Base-by-base conservation (phyloP, 768 basidiomycete genomes). In the Lyophyllum semitale region DNA sequence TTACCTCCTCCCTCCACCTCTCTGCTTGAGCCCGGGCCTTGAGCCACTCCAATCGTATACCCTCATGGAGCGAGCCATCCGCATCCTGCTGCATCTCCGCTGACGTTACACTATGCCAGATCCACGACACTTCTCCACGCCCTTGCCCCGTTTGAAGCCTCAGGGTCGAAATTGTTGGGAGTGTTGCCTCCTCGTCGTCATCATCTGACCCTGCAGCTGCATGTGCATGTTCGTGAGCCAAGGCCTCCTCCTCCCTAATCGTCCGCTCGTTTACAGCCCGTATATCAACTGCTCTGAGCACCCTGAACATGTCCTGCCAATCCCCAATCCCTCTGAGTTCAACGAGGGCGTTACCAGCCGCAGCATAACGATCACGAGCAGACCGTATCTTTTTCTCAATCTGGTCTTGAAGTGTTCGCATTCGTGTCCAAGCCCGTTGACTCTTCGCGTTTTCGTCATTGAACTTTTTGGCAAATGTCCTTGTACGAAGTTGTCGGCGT, bases 1-100 rank as follows among this genome's bases (percentile, higher is more conserved):
- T 26, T 11, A 64, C 57, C 51, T 69, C 68, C 45, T 69, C 68
- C 13, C 27, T 22, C 68, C 66, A 69, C 8, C 61, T 55, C 11
- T 45, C 35, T 4, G 48, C 57, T 7, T 62, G 49, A 4, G 68
- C 66, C 1, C 48, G 53, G 6, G 53, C 22, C 50, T 66, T 68
- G 3, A 56, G n/a, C 58, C 55, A 45, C 11, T 30, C 29, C 29
- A 30, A 30, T 5, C 29, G 29, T 6, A 30, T 30, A 30, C 29
- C 29, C 29, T 30, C 38, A 47, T 56, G 37, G n/a, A 48, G 52
- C 29, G 27, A 48, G 29, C 12, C 15, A 23, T 25, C 22, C 25
- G 37, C 33, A 43, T 27, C 26, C 20, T 37, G 9, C 15, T 40
- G 12, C n/a, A 56, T 37, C 23, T 53, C 51, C 6, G 8, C 43